Evolutionary conservation across 371 early-diverging fungal species (phyloP).

Genomic region (Lichtheimia ramosa): DNA sequence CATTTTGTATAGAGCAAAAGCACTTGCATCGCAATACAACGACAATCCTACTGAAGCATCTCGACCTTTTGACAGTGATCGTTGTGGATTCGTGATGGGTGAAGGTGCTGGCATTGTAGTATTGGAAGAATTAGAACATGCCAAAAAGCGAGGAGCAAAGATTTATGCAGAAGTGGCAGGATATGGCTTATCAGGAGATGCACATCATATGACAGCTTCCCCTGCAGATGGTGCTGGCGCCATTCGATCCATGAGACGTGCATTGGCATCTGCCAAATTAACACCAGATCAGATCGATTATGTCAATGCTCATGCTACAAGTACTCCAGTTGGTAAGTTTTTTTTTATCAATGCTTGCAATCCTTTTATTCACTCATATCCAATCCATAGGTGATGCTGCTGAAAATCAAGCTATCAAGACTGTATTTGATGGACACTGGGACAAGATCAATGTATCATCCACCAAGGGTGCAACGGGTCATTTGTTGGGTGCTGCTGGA

Average conservation of each 20-base stretch:
- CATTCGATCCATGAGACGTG: constrained; percentile 80
- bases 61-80: constrained; percentile 85
- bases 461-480: constrained; percentile 91
- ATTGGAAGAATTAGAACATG: constrained; percentile 91
- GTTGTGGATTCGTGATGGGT: constrained; percentile 94
- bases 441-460: constrained; percentile 76
- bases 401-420: constrained; percentile 81
- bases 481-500: constrained; percentile 94
- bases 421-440: constrained; percentile 66
- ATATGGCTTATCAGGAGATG: constrained; percentile 93
- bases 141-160: constrained; percentile 76
- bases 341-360: background rate
- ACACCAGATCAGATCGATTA: constrained; percentile 73
- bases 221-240: constrained; percentile 88
- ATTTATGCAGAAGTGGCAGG: constrained; percentile 92
- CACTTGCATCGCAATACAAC: constrained; percentile 79
- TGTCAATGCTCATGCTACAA: constrained; percentile 96
- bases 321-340: constrained; percentile 73
- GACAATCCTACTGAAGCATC: constrained; percentile 76
- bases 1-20: constrained; percentile 66
- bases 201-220: constrained; percentile 93
- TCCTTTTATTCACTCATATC: background rate
- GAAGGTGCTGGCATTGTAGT: constrained; percentile 94
- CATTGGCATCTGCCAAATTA: constrained; percentile 66
- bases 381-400: constrained; percentile 60